Evolutionary conservation across 2,329 filamentous ascomycete species (phyloP).

Genomic region (Claviceps capensis): DNA sequence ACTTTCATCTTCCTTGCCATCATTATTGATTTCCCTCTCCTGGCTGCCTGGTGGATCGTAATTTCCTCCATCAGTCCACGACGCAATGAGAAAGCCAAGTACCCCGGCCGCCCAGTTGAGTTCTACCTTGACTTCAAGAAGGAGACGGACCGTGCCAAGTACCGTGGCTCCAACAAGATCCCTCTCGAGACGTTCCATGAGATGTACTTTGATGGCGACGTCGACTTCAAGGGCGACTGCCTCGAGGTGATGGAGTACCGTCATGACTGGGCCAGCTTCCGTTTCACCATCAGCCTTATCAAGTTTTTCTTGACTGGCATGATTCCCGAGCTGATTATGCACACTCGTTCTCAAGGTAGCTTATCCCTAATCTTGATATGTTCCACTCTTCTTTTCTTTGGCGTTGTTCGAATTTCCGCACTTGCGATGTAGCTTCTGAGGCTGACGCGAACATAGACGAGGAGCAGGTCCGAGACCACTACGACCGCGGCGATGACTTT

Average conservation of each 20-base stretch:
- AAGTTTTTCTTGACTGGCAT: conserved; percentile 80
- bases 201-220: conserved; percentile 92
- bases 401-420: not conserved
- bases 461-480: conserved; percentile 95
- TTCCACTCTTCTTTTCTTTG: not conserved
- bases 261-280: conserved; percentile 94
- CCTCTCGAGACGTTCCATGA: conserved; percentile 91
- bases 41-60: conserved; percentile 71
- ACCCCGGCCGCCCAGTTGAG: conserved; percentile 77
- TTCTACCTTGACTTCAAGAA: conserved; percentile 79
- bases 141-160: conserved; percentile 46
- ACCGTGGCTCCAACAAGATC: conserved; percentile 66
- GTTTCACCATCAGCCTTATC: conserved; percentile 75
- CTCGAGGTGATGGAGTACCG: conserved; percentile 85
- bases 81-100: conserved; percentile 82
- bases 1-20: conserved; percentile 77
- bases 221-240: conserved; percentile 88
- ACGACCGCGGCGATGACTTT: conserved; percentile 96
- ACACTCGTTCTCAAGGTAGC: conserved; percentile 68
- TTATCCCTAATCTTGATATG: not conserved
- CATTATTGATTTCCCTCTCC: conserved; percentile 64
- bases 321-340: conserved; percentile 82
- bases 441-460: conserved; percentile 39
- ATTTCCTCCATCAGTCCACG: conserved; percentile 72
- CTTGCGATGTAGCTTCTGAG: not conserved